Percentiles rank a stretch among this genome's conserved stretches.
These are phyloP conservation scores for Oryza nivara DNA, from an alignment of 176 grass and related monocot genomes.

Conservation along the genomic window DNA sequence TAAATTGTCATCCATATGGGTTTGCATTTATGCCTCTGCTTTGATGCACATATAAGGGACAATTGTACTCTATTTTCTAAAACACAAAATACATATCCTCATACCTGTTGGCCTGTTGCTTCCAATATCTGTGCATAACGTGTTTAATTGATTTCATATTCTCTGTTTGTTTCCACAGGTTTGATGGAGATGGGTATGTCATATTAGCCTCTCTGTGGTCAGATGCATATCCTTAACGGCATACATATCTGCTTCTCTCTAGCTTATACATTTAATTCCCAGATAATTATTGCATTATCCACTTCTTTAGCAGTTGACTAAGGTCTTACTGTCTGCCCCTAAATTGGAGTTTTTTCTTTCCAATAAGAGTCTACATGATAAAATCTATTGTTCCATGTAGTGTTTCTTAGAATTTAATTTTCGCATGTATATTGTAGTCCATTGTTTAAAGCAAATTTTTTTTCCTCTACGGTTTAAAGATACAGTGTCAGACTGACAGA, in stretches of 20 bases:
- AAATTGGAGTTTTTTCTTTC: neutral
- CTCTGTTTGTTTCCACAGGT: conserved; percentile 60
- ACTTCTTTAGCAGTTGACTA: neutral
- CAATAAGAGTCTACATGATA: neutral
- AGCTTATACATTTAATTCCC: neutral
- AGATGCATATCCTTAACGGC: neutral
- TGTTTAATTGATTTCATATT: conserved; percentile 15
- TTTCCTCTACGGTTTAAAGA: neutral
- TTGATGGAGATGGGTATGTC: conserved; percentile 95
- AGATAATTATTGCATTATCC: neutral
- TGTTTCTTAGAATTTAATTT: too few species aligned
- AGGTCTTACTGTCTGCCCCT: neutral
- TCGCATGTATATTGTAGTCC: neutral
- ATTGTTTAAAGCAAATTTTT: too few species aligned
- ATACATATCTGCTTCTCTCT: neutral
- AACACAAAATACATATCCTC: conserved; percentile 7
- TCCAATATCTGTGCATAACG: neutral
- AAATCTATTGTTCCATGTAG: neutral
- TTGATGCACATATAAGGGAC: neutral
- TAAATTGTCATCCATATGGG: neutral
- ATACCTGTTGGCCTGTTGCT: neutral
- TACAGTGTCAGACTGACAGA: too few species aligned
- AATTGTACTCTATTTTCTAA: neutral
- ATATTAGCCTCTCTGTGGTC: neutral
- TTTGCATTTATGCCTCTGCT: neutral